Evolutionary conservation across 305 asterid genomes (phyloP).

Genomic region (Solanum hybrid): DNA sequence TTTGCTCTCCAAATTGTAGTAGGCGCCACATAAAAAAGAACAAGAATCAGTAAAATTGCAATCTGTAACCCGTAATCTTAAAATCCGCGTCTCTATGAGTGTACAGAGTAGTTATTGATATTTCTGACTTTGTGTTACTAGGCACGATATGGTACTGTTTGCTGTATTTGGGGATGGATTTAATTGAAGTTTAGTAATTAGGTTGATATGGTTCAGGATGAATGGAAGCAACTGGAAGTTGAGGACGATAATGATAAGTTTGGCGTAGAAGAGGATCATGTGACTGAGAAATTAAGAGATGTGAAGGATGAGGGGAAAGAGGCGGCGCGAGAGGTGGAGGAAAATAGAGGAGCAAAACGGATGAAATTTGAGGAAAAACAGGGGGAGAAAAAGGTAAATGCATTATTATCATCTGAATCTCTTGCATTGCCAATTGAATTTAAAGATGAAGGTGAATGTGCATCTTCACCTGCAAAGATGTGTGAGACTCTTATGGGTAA

Average conservation of each 20-base stretch:
- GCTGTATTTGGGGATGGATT: neutral
- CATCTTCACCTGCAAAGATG: slow-evolving; percentile 21
- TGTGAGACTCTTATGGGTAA: slow-evolving; percentile 6
- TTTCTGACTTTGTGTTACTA: neutral
- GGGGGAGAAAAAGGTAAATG: slow-evolving; percentile 16
- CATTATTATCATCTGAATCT: slow-evolving; percentile 12
- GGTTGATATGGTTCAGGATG: slow-evolving; percentile 2
- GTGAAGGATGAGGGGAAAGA: slow-evolving; percentile 43
- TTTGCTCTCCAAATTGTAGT: neutral
- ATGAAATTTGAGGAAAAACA: slow-evolving; percentile 41
- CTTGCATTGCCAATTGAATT: neutral
- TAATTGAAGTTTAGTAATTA: neutral
- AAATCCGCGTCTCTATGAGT: neutral
- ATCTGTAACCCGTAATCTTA: neutral
- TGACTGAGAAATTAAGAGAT: slow-evolving; percentile 30
- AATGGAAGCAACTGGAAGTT: neutral
- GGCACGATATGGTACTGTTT: neutral
- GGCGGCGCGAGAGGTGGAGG: slow-evolving; percentile 35
- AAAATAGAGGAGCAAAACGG: slow-evolving; percentile 47
- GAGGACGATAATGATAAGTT: slow-evolving; percentile 4
- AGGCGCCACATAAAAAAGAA: neutral
- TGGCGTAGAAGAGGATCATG: slow-evolving; percentile 24
- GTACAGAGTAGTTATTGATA: neutral
- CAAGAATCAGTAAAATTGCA: neutral
- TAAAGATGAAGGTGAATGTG: slow-evolving; percentile 11